phyloP scores from a whole-genome alignment of 805 yeast genomes.

The Candida coquimbonensis region DNA sequence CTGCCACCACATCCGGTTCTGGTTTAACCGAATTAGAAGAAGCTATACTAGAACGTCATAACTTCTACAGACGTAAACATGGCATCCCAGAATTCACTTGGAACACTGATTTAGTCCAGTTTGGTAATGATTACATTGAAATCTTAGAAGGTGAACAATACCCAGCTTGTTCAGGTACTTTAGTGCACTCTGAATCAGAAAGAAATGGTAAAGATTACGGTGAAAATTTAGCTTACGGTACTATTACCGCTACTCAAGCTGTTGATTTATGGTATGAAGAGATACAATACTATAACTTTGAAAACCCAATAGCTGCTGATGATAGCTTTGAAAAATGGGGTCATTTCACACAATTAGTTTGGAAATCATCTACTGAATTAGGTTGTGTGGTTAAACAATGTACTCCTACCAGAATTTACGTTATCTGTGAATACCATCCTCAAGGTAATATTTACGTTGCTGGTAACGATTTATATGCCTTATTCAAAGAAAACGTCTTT shows the following conservation, averaged over 20 bases:
- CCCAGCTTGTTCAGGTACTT: constrained; percentile 53
- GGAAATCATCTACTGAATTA: constrained; percentile 53
- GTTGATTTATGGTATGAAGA: constrained; percentile 75
- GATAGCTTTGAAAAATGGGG: constrained; percentile 49
- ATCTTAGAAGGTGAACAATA: constrained; percentile 27
- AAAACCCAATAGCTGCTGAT: constrained; percentile 31
- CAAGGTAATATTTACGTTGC: constrained; percentile 41
- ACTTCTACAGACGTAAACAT: constrained; percentile 41
- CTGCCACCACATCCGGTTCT: constrained; percentile 2
- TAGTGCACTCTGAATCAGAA: constrained; percentile 52
- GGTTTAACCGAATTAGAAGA: constrained; percentile 27
- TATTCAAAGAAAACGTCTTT: constrained; percentile 38
- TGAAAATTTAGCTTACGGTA: constrained; percentile 72
- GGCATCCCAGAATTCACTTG: constrained; percentile 40
- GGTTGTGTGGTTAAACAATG: constrained; percentile 48
- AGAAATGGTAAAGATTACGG: constrained; percentile 48
- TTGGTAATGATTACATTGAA: constrained; percentile 45
- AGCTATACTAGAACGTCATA: constrained; percentile 42
- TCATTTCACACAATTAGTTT: constrained; percentile 72
- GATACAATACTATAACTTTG: constrained; percentile 46
- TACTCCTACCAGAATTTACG: constrained; percentile 37
- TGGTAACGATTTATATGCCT: constrained; percentile 26
- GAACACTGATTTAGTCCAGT: constrained; percentile 38
- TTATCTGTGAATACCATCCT: constrained; percentile 61
- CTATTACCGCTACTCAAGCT: constrained; percentile 30